Conservation (phyloP, 1,139 yeast species). For the Saccharomyces hybrid region DNA sequence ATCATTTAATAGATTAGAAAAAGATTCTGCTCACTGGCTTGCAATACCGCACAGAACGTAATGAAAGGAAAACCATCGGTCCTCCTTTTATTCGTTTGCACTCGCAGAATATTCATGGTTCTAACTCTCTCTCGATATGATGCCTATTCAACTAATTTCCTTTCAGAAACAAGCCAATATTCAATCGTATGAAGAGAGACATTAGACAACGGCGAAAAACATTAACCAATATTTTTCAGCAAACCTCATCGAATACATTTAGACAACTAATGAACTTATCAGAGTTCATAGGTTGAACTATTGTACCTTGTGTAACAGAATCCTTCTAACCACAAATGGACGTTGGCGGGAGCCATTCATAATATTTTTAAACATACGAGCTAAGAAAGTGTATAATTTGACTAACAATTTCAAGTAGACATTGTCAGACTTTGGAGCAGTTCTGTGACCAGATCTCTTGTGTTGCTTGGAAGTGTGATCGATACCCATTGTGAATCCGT, state of each 20-base stretch:
- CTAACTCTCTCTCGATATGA: background rate
- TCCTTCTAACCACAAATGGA: conserved; percentile 8
- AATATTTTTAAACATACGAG: conserved; percentile 64
- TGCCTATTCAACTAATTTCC: background rate
- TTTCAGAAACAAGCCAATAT: background rate
- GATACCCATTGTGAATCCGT: conserved; percentile 68
- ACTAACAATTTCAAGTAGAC: conserved; percentile 97
- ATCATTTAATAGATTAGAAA: conserved; percentile 9
- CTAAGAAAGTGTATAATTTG: conserved; percentile 96
- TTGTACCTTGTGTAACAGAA: conserved; percentile 12
- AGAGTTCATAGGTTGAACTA: background rate
- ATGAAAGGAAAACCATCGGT: background rate
- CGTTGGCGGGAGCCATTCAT: background rate
- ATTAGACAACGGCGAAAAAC: background rate
- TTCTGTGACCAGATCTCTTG: conserved; percentile 91
- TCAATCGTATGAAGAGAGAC: background rate
- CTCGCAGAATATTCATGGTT: conserved; percentile 47
- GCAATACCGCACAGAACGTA: conserved; percentile 15
- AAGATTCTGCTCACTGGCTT: conserved; percentile 28
- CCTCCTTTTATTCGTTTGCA: conserved; percentile 34
- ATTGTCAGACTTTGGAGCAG: conserved; percentile 98
- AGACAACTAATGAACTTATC: background rate
- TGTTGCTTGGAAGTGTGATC: conserved; percentile 96
- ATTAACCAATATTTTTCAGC: conserved; percentile 1
- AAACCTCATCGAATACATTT: background rate